These are phyloP conservation scores for Citrus unshiu DNA, from an alignment of 345 rosid species.

Conservation along the genomic window DNA sequence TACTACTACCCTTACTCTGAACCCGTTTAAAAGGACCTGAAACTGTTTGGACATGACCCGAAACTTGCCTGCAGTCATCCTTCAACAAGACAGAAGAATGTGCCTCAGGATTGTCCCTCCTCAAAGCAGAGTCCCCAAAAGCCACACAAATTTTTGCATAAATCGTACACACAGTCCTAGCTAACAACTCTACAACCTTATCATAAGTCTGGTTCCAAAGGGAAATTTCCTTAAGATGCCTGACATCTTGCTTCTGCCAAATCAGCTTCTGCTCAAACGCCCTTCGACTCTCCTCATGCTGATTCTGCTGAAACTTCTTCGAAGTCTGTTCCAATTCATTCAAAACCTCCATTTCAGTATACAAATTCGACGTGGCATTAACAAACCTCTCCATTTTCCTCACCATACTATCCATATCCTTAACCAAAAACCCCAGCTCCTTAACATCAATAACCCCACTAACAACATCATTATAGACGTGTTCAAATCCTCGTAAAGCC, in stretches of 20 bases:
- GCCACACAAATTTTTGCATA: conserved; percentile 66
- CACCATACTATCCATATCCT: conserved; percentile 91
- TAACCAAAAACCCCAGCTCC: conserved; percentile 80
- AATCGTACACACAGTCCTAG: conserved; percentile 81
- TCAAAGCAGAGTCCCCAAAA: conserved; percentile 55
- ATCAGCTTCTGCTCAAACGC: conserved; percentile 89
- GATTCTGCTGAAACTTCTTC: conserved; percentile 72
- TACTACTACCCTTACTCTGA: conserved; percentile 45
- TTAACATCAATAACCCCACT: conserved; percentile 75
- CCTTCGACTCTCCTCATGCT: conserved; percentile 77
- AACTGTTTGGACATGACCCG: conserved; percentile 22
- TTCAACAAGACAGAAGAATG: conserved; percentile 22
- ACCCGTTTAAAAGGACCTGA: conserved; percentile 46
- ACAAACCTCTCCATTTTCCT: conserved; percentile 89
- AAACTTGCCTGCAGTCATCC: conserved; percentile 28
- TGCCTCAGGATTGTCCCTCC: conserved; percentile 25
- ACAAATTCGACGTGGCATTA: conserved; percentile 65
- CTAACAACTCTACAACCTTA: conserved; percentile 86
- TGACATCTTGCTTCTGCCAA: conserved; percentile 96
- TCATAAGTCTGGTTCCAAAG: conserved; percentile 90
- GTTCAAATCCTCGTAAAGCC: conserved; percentile 93
- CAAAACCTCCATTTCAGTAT: conserved; percentile 85
- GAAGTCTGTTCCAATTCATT: conserved; percentile 79
- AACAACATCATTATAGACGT: conserved; percentile 78
- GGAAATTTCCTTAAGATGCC: conserved; percentile 80